Conservation (phyloP, 345 rosid genomes). For the Moringa oleifera region DNA sequence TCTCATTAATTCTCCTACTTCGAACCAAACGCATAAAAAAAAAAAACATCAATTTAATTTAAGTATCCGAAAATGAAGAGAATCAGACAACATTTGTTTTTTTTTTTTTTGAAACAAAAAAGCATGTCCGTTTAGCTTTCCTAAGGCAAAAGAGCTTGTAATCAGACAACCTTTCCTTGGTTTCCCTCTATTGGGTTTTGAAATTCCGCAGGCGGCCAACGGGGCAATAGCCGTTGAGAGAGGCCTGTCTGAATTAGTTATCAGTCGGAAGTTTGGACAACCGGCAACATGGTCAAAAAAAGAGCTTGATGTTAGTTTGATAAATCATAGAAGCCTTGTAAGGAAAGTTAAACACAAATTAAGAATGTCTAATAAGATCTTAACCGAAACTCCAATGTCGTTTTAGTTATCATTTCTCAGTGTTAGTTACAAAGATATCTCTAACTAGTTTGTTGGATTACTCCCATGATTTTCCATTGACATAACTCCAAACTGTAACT, state of each 20-base stretch:
- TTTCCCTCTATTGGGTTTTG: slow-evolving; percentile 19
- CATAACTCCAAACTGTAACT: no score
- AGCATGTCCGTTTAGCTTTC: no score
- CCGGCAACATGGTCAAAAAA: slow-evolving; percentile 27
- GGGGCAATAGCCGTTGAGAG: slow-evolving; percentile 14
- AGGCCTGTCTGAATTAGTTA: slow-evolving; percentile 5
- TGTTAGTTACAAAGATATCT: slow-evolving; percentile 10
- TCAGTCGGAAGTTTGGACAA: slow-evolving; percentile 31
- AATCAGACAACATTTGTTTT: no score
- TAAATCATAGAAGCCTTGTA: slow-evolving; percentile 22
- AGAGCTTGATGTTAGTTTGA: no score
- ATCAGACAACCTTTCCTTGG: background rate
- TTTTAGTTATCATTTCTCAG: slow-evolving; percentile 17
- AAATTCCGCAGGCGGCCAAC: slow-evolving; percentile 16
- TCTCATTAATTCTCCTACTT: no score
- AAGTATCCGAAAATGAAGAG: no score
- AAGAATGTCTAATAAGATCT: slow-evolving; percentile 8
- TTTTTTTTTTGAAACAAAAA: no score
- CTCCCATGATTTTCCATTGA: no score
- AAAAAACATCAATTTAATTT: no score
- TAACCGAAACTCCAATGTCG: slow-evolving; percentile 20
- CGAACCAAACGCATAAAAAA: no score
- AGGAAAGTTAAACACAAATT: slow-evolving; percentile 21
- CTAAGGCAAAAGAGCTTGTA: slow-evolving; percentile 5
- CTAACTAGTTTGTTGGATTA: slow-evolving; percentile 5